Conservation (phyloP, 2,329 filamentous ascomycete species). For the Seiridium unicorne region DNA sequence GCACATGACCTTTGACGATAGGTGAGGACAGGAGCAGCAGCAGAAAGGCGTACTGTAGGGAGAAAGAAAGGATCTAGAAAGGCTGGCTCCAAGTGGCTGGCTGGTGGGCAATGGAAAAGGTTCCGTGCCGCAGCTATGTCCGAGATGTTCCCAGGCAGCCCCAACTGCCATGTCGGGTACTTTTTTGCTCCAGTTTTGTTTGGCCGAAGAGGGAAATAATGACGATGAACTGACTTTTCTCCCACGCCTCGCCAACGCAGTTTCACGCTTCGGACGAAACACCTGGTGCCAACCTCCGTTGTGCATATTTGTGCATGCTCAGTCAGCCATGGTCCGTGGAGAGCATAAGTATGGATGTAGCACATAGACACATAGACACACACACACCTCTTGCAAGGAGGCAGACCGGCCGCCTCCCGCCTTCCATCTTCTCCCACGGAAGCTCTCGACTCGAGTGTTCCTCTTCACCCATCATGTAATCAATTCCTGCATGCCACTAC, state of each 20-base stretch:
- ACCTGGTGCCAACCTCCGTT: neutral
- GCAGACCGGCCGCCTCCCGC: too few species aligned
- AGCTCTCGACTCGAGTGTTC: too few species aligned
- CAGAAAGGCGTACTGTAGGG: neutral
- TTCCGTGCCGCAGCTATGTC: neutral
- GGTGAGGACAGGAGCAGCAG: neutral
- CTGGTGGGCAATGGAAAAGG: too few species aligned
- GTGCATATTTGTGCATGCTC: too few species aligned
- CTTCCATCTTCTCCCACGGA: too few species aligned
- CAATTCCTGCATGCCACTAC: neutral
- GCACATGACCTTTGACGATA: neutral
- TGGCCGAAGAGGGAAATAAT: neutral
- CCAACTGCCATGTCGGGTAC: neutral
- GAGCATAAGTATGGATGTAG: too few species aligned
- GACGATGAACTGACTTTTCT: neutral
- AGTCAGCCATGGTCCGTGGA: too few species aligned
- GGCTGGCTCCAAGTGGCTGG: too few species aligned
- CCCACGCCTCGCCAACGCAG: constrained; percentile 3
- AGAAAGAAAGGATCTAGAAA: too few species aligned
- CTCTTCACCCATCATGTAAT: neutral
- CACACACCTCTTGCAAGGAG: too few species aligned
- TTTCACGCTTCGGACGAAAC: constrained; percentile 7
- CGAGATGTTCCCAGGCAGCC: neutral
- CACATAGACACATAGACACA: too few species aligned
- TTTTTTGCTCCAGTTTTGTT: neutral